A percentile compares a stretch with the other conserved stretches of the same genome.
These are phyloP conservation scores for Fraxinus platypoda DNA, from an alignment of 305 asterid genomes.

Conservation along the genomic window DNA sequence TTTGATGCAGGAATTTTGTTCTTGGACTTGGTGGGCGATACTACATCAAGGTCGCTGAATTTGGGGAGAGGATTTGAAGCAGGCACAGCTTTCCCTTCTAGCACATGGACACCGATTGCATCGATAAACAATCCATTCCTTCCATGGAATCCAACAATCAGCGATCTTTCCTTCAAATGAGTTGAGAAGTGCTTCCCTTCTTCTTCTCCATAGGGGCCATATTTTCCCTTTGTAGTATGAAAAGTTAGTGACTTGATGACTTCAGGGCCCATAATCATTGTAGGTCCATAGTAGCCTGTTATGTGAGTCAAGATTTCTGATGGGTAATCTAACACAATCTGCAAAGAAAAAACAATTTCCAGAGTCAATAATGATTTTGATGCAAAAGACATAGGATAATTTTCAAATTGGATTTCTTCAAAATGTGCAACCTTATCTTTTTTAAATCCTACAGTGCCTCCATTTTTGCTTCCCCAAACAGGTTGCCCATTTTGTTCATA, in stretches of 20 bases:
- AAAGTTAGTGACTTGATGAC: constrained; percentile 72
- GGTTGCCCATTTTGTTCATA: constrained; percentile 57
- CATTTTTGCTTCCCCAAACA: constrained; percentile 76
- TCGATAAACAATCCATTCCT: constrained; percentile 74
- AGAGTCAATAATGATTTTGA: not conserved
- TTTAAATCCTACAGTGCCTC: constrained; percentile 66
- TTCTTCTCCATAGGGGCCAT: constrained; percentile 86
- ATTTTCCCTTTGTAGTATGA: constrained; percentile 60
- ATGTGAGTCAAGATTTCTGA: constrained; percentile 68
- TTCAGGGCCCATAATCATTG: constrained; percentile 67
- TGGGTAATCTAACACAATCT: constrained; percentile 68
- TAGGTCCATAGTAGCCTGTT: constrained; percentile 62
- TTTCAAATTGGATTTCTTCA: not conserved
- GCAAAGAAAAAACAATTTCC: constrained; percentile 17
- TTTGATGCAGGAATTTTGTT: constrained; percentile 18
- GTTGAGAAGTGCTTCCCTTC: constrained; percentile 63
- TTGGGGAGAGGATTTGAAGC: constrained; percentile 18
- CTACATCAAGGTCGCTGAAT: not conserved
- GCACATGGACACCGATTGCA: constrained; percentile 68
- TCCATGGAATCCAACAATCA: constrained; percentile 76
- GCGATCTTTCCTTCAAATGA: constrained; percentile 51
- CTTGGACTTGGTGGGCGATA: constrained; percentile 18
- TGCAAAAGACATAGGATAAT: not conserved
- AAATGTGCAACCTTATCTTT: constrained; percentile 48
- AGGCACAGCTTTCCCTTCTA: constrained; percentile 41